Evolutionary conservation across 306 rosid species (phyloP).

Genomic region (Quercus aquifolioides): DNA sequence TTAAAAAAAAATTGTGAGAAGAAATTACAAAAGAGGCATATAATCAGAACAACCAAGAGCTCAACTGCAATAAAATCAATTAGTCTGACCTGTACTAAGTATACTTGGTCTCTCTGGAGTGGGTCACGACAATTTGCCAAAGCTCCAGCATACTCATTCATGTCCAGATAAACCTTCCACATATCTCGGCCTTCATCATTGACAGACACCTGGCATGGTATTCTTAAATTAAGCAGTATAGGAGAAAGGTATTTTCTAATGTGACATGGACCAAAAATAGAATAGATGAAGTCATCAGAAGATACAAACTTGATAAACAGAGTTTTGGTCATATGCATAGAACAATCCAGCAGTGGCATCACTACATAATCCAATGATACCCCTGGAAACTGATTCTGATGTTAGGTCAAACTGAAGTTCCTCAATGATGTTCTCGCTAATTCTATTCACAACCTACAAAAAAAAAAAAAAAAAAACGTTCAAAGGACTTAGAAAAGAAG

Average conservation of each 20-base stretch:
- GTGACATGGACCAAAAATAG: constrained; percentile 19
- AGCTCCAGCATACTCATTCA: constrained; percentile 92
- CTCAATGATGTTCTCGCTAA: constrained; percentile 86
- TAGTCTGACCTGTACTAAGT: constrained; percentile 67
- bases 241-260: constrained; percentile 3
- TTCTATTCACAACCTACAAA: constrained; percentile 90
- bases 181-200: constrained; percentile 94
- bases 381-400: constrained; percentile 78
- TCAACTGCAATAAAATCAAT: constrained; percentile 7
- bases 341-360: constrained; percentile 97
- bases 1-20: neutral
- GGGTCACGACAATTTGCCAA: constrained; percentile 89
- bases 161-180: constrained; percentile 98
- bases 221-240: constrained; percentile 27
- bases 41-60: constrained; percentile 2
- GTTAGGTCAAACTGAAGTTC: constrained; percentile 94
- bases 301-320: constrained; percentile 83
- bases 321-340: constrained; percentile 92
- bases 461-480: constrained; percentile 11
- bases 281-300: constrained; percentile 20
- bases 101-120: constrained; percentile 94
- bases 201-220: constrained; percentile 69
- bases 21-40: constrained; percentile 6
- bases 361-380: constrained; percentile 92
- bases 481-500: constrained; percentile 26